A percentile compares a stretch with the other conserved stretches of the same genome.
Evolutionary conservation across 495 filamentous ascomycete genomes (phyloP).

Genomic region (Staphylotrichum tortipilum): DNA sequence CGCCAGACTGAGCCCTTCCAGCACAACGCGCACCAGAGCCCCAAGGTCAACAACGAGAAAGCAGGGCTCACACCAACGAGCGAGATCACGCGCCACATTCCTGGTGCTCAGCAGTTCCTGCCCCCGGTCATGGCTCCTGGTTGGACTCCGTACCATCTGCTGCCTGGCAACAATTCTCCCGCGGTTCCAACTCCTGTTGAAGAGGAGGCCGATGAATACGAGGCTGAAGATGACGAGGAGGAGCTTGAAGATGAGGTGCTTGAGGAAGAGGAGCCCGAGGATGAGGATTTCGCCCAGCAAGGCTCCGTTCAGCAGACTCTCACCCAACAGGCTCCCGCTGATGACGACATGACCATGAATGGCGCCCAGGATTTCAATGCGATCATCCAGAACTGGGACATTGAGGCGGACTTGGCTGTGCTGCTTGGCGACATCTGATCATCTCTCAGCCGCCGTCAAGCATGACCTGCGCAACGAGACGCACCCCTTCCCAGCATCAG

Average conservation of each 20-base stretch:
- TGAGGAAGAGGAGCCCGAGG: no score
- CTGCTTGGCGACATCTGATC: neutral
- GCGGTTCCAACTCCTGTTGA: no score
- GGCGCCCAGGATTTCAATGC: neutral
- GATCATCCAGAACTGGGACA: neutral
- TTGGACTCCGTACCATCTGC: conserved; percentile 7
- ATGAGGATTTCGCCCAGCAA: no score
- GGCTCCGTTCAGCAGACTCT: neutral
- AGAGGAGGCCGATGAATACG: no score
- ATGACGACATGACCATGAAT: neutral
- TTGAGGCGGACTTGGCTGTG: neutral
- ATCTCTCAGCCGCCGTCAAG: no score
- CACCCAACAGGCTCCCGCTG: neutral
- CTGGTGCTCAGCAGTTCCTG: conserved; percentile 1
- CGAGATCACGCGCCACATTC: conserved; percentile 4
- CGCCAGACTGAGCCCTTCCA: neutral
- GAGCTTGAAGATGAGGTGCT: no score
- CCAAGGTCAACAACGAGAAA: neutral
- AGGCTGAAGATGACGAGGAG: no score
- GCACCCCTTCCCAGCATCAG: no score
- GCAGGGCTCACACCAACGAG: neutral
- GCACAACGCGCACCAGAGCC: neutral
- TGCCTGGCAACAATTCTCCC: neutral
- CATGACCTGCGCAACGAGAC: no score
- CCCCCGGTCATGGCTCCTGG: conserved; percentile 1